Base-by-base conservation (phyloP, 2,329 filamentous ascomycete genomes). In the Colletotrichum siamense region DNA sequence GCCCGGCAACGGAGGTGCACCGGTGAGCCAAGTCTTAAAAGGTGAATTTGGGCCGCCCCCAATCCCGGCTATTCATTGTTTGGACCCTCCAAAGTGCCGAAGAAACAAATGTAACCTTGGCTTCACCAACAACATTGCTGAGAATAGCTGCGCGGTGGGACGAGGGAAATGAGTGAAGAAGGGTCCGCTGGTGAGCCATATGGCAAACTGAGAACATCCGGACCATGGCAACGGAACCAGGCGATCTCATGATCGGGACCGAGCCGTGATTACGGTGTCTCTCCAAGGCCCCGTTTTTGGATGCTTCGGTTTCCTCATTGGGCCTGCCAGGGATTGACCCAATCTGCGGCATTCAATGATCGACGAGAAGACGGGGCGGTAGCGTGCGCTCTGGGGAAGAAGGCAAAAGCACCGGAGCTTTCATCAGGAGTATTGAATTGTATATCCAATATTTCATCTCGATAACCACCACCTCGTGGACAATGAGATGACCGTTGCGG, bases 311-410 rank as follows among this genome's bases (percentile, higher is more conserved):
- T 73, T 73, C 70, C 70, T 64, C 44, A 65, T 76, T 76, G 8
- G 73, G 49, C 73, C 26, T 36, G 16, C 64, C 57, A 52, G 28
- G 69, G 15, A 69, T 61, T 28, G 57, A 52, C 26, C 63, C 70
- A 76, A 76, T 76, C 64, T 76, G 70, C 64, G 70, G 73, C 44
- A 65, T 59, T 72, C 64, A 73, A 76, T 76, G 73, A 76, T 76
- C 73, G 73, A 73, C 73, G 34, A 49, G 10, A 24, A 69, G 44
- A 61, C 59, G 69, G 73, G 73, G 73, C 65, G 49, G 39, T 65
- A 49, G 64, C 65, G 44, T 64, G 44, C 22, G 28, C 39, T 73
- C 65, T 76, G 70, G 70, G 64, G 73, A 65, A 73, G 57, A 65
- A 34, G 59, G 16, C 64, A 59, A 52, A 76, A 65, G 65, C 64